These are phyloP conservation scores for Gossypium lobatum DNA, from an alignment of 441 rosid species.

Conservation along the genomic window DNA sequence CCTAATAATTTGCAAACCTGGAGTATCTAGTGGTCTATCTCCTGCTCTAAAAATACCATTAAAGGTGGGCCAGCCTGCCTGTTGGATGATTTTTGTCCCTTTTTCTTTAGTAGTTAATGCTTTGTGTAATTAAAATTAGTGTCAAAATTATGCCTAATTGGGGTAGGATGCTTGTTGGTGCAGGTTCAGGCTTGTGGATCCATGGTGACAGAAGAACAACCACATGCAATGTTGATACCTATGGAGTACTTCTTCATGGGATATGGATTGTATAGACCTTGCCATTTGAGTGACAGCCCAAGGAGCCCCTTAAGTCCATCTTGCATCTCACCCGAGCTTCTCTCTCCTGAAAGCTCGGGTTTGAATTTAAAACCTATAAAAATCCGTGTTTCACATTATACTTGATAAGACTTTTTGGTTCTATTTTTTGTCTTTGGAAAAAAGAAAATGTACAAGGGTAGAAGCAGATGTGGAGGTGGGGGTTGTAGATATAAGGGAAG, in stretches of 20 bases:
- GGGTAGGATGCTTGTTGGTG: background rate
- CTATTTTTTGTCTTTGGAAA: slow-evolving; percentile 8
- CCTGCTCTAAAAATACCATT: background rate
- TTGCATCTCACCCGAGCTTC: slow-evolving; percentile 71
- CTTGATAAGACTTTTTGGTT: slow-evolving; percentile 5
- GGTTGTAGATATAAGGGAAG: slow-evolving; percentile 30
- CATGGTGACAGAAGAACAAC: slow-evolving; percentile 81
- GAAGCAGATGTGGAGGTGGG: slow-evolving; percentile 19
- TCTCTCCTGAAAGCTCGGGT: slow-evolving; percentile 78
- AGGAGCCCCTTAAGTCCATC: slow-evolving; percentile 67
- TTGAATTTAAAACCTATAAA: slow-evolving; percentile 73
- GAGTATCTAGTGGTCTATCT: background rate
- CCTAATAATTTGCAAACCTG: background rate
- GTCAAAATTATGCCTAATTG: background rate
- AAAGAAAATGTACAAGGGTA: slow-evolving; percentile 11
- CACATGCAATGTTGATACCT: slow-evolving; percentile 77
- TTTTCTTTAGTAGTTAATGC: background rate
- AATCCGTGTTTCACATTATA: slow-evolving; percentile 42
- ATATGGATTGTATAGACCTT: slow-evolving; percentile 51
- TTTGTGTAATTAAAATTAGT: background rate
- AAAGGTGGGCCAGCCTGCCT: background rate
- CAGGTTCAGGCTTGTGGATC: slow-evolving; percentile 83
- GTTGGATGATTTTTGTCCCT: background rate
- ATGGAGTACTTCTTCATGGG: slow-evolving; percentile 74
- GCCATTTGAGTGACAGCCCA: slow-evolving; percentile 50